Evolutionary conservation across 1,284 basidiomycete genomes (phyloP).

Genomic region (Naganishia sp.): DNA sequence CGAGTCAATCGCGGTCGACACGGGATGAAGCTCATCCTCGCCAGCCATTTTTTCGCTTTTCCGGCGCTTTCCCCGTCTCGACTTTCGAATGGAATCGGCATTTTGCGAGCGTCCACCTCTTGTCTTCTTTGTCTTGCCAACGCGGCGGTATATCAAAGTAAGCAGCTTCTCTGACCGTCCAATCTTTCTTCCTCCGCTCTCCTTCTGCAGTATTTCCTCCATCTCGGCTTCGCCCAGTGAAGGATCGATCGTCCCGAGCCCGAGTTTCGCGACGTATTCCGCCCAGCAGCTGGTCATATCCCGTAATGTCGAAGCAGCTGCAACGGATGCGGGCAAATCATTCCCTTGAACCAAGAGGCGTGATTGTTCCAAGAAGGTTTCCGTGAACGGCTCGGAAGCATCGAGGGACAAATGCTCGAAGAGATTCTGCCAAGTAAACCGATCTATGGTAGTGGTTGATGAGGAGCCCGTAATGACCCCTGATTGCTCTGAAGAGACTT

Average conservation of each 20-base stretch:
- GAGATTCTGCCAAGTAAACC: conserved; percentile 40
- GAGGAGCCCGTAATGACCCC: neutral
- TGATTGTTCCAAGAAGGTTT: conserved; percentile 61
- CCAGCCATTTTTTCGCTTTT: neutral
- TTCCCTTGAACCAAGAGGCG: conserved; percentile 53
- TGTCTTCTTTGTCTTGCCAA: conserved; percentile 4
- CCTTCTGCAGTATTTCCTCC: conserved; percentile 33
- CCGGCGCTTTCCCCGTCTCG: conserved; percentile 1
- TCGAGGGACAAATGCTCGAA: conserved; percentile 62
- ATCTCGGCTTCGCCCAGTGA: conserved; percentile 40
- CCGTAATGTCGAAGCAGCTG: conserved; percentile 41
- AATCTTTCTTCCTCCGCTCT: conserved; percentile 17
- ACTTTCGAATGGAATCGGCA: neutral
- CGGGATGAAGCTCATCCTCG: neutral
- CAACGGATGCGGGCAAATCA: conserved; percentile 41
- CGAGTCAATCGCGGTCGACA: neutral
- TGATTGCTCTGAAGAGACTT: neutral
- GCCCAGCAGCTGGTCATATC: conserved; percentile 45
- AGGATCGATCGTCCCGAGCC: conserved; percentile 40
- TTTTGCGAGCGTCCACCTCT: neutral
- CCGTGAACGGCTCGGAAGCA: conserved; percentile 59
- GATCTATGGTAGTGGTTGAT: neutral
- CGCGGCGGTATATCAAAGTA: conserved; percentile 20
- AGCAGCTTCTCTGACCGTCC: conserved; percentile 30
- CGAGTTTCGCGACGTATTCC: conserved; percentile 44